Evolutionary conservation across 345 rosid genomes (phyloP).

Genomic region (Pistacia vera): DNA sequence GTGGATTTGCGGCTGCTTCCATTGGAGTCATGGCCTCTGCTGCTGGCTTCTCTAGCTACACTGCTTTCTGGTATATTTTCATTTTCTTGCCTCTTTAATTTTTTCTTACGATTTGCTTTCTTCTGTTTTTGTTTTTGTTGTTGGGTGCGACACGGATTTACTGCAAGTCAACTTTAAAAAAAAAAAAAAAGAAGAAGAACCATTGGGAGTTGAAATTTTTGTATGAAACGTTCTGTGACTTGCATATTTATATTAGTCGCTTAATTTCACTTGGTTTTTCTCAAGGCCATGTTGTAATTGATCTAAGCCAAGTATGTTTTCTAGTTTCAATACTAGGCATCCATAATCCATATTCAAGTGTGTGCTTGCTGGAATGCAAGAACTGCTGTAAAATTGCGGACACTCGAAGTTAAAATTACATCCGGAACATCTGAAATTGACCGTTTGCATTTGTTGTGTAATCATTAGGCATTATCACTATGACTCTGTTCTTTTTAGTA

Average conservation of each 20-base stretch:
- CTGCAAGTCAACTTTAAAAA: no score
- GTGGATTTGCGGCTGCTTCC: conserved; percentile 74
- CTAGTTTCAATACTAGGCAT: neutral
- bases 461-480: neutral
- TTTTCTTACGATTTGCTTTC: neutral
- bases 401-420: neutral
- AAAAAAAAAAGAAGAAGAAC: no score
- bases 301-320: neutral
- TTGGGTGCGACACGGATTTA: neutral
- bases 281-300: neutral
- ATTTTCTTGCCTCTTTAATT: neutral
- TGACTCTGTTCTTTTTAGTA: neutral
- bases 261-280: neutral
- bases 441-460: neutral
- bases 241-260: neutral
- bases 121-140: neutral
- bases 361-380: neutral
- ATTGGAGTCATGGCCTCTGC: conserved; percentile 74
- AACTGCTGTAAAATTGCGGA: neutral
- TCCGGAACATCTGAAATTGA: neutral
- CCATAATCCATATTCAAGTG: neutral
- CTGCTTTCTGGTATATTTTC: conserved; percentile 74
- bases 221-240: neutral
- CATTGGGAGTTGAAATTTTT: neutral
- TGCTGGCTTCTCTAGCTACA: conserved; percentile 53